These are phyloP conservation scores for Amylostereum areolatum DNA, from an alignment of 1,284 basidiomycete genomes.

Conservation along the genomic window DNA sequence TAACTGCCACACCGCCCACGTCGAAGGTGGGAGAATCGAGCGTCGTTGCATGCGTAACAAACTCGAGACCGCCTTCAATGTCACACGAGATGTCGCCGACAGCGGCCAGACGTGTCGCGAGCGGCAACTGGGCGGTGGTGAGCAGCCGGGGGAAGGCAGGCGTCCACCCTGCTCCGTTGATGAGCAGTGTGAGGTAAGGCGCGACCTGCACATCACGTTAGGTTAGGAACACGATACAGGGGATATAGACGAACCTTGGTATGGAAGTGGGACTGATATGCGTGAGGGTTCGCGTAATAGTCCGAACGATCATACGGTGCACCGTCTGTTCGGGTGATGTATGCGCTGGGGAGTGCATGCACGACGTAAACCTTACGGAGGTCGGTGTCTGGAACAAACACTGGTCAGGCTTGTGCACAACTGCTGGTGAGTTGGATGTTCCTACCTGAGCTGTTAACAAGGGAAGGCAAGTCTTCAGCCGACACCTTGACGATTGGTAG, in stretches of 20 bases:
- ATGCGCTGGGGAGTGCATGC: slow-evolving; percentile 66
- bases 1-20: slow-evolving; percentile 63
- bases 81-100: slow-evolving; percentile 88
- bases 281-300: slow-evolving; percentile 67
- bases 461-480: slow-evolving; percentile 49
- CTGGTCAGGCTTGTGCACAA: not conserved
- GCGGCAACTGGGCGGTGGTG: slow-evolving; percentile 56
- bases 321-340: slow-evolving; percentile 55
- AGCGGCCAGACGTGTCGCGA: slow-evolving; percentile 43
- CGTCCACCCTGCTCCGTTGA: slow-evolving; percentile 85
- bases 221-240: slow-evolving; percentile 1
- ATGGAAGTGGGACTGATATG: slow-evolving; percentile 65
- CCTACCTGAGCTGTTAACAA: slow-evolving; percentile 50
- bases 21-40: slow-evolving; percentile 72
- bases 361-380: slow-evolving; percentile 71
- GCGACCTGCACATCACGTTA: slow-evolving; percentile 48
- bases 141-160: slow-evolving; percentile 74
- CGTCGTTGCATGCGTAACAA: slow-evolving; percentile 70
- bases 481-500: slow-evolving; percentile 60
- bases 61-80: slow-evolving; percentile 81
- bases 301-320: slow-evolving; percentile 53
- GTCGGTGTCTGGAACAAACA: slow-evolving; percentile 38
- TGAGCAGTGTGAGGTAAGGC: slow-evolving; percentile 76
- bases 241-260: slow-evolving; percentile 45
- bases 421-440: slow-evolving; percentile 1